A percentile compares a stretch with the other conserved stretches of the same genome.
Evolutionary conservation across 768 basidiomycete species (phyloP).

Genomic region (Naganishia friedmannii): DNA sequence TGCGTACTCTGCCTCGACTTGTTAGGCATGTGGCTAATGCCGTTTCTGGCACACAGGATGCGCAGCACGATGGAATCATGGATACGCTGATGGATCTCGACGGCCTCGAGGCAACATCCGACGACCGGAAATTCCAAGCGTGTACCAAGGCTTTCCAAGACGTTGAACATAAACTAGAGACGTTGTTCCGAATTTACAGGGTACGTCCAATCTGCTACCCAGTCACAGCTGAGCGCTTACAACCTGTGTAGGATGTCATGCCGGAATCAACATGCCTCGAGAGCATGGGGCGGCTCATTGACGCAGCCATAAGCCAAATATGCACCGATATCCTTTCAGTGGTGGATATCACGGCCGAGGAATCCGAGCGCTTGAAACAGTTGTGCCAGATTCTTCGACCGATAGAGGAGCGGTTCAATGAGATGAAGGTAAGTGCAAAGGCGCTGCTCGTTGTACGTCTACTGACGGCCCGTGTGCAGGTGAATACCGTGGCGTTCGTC

Average conservation of each 20-base stretch:
- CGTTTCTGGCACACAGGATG: conserved; percentile 54
- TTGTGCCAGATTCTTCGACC: conserved; percentile 74
- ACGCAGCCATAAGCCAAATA: conserved; percentile 66
- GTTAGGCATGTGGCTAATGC: neutral
- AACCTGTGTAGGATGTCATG: conserved; percentile 60
- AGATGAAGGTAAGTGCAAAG: conserved; percentile 59
- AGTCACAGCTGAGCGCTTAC: neutral
- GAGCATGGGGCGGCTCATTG: conserved; percentile 68
- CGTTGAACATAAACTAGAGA: conserved; percentile 64
- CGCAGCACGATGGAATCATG: conserved; percentile 56
- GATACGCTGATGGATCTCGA: conserved; percentile 60
- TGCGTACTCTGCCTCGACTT: conserved; percentile 52
- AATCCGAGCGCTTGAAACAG: conserved; percentile 78
- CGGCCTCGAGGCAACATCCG: conserved; percentile 67
- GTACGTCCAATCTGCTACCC: conserved; percentile 53
- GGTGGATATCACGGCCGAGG: conserved; percentile 80
- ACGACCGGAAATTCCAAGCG: conserved; percentile 72
- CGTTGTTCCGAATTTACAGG: conserved; percentile 67
- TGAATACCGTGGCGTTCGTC: conserved; percentile 78
- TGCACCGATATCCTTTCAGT: conserved; percentile 71
- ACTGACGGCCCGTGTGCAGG: conserved; percentile 45
- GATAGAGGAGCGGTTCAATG: conserved; percentile 73
- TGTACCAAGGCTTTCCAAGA: conserved; percentile 68
- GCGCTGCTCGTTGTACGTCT: neutral
- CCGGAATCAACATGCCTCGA: conserved; percentile 69